These are phyloP conservation scores for Rhodomyrtus tomentosa DNA, from an alignment of 345 rosid species.

Conservation along the genomic window DNA sequence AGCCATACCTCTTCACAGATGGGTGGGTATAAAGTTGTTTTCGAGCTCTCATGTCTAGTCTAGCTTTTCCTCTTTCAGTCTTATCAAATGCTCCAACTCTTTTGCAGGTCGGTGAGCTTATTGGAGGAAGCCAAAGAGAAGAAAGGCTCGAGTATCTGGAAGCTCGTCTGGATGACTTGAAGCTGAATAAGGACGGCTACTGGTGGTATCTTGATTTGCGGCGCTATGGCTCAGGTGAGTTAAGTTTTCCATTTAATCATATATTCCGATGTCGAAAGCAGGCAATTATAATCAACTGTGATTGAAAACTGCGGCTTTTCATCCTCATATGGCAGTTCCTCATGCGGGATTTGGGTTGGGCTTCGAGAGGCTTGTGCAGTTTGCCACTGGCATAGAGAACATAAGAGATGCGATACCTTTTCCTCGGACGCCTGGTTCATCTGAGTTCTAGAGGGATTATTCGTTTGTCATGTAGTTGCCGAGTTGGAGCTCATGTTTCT, in stretches of 20 bases:
- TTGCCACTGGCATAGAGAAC: constrained; percentile 86
- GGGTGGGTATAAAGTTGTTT: not conserved
- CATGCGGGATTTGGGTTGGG: constrained; percentile 96
- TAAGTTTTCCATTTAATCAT: not conserved
- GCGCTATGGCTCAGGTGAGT: constrained; percentile 90
- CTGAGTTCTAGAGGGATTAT: constrained; percentile 47
- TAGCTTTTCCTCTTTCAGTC: not conserved
- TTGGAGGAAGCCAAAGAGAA: constrained; percentile 99
- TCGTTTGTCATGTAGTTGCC: not conserved
- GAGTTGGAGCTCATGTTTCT: not conserved
- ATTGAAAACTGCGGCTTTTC: not conserved
- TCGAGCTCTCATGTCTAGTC: not conserved
- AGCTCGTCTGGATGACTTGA: constrained; percentile 65
- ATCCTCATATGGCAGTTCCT: constrained; percentile 50
- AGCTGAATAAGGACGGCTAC: constrained; percentile 70
- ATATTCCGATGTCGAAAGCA: not conserved
- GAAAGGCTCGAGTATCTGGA: constrained; percentile 81
- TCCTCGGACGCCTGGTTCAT: constrained; percentile 87
- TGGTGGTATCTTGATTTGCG: constrained; percentile 99
- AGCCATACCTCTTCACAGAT: not conserved
- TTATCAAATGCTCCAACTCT: not conserved
- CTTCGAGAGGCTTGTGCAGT: constrained; percentile 93
- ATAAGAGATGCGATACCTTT: constrained; percentile 93
- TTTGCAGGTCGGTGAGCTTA: constrained; percentile 78
- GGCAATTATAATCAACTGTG: not conserved